Base-by-base conservation (phyloP, 2,329 filamentous ascomycete species). In the Fusarium sterilihyphosum region DNA sequence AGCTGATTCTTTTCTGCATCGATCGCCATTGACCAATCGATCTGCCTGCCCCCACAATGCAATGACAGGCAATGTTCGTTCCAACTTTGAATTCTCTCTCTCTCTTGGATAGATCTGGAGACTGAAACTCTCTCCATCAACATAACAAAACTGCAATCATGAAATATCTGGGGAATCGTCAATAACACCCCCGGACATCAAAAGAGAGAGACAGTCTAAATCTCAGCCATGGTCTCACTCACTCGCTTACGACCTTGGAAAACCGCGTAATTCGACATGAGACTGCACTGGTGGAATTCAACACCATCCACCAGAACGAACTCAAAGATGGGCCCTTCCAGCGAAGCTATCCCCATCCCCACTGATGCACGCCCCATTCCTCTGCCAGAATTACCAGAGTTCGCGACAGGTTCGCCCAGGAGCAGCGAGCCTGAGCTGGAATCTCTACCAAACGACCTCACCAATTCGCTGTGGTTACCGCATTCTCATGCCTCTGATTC, bases 11-110 rank as follows among this genome's bases (percentile, higher is more conserved):
- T 22, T 29, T 37, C 33, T 53, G 50, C 66, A 47, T 65, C 56
- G 50, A 47, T 65, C 56, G 50, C 58, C 56, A 71, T 71, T 73
- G 70, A 71, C 70, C 70, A 73, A 71, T 73, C 70, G 66, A 35
- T 54, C 70, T 44, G 26, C 41, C 31, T 46, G 65, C 56, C 70
- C 64, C 64, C 59, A 66, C 61, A 60, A 41, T 38, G 20, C 17
- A 52, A 31, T 26, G 33, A 14, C 33, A 35, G 33, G 33, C 18
- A 47, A 22, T 46, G 44, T 26, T 20, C 12, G 26, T 49, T 40
- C 29, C 47, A 31, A 29, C 56, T 38, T 59, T 59, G 38, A 31
- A 35, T 37, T 38, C 44, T 37, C 41, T 47, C 43, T 44, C 44
- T 47, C 33, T 35, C 56, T 49, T 29, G 41, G 14, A 50, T n/a